Conservation (phyloP, 2,329 filamentous ascomycete genomes). For the Trichoderma semiorbis region DNA sequence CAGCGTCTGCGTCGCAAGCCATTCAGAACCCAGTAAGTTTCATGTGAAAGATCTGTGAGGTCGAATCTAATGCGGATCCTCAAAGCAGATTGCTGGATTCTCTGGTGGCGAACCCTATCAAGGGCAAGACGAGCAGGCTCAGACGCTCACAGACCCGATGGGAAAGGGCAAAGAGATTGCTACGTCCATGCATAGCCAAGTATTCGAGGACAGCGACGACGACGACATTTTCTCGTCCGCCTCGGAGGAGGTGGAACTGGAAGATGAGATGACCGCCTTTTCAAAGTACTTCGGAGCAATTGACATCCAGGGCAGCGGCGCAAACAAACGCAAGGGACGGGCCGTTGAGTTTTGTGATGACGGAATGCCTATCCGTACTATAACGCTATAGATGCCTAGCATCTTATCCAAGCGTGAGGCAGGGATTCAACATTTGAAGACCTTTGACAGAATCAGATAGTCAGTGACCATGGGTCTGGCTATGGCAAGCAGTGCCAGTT, state of each 20-base stretch:
- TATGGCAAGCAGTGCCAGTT: neutral
- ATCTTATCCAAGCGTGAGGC: neutral
- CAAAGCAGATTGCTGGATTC: neutral
- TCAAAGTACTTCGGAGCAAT: neutral
- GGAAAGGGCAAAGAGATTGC: neutral
- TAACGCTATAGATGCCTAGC: neutral
- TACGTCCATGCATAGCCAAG: neutral
- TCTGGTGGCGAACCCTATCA: neutral
- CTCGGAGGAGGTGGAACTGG: neutral
- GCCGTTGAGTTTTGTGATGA: constrained; percentile 10
- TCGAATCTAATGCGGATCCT: neutral
- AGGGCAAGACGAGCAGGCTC: neutral
- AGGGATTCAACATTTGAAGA: neutral
- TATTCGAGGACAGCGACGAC: constrained; percentile 10
- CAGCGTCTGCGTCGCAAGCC: neutral
- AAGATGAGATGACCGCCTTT: neutral
- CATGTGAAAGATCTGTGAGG: neutral
- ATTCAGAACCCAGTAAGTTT: neutral
- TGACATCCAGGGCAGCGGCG: neutral
- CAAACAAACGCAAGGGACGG: neutral
- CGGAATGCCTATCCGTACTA: constrained; percentile 5
- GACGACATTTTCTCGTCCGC: neutral
- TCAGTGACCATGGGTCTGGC: neutral
- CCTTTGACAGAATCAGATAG: too few species aligned
- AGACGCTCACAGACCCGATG: neutral